Evolutionary conservation across 2,329 filamentous ascomycete genomes (phyloP).

Genomic region (Sarocladiaceae sp.): DNA sequence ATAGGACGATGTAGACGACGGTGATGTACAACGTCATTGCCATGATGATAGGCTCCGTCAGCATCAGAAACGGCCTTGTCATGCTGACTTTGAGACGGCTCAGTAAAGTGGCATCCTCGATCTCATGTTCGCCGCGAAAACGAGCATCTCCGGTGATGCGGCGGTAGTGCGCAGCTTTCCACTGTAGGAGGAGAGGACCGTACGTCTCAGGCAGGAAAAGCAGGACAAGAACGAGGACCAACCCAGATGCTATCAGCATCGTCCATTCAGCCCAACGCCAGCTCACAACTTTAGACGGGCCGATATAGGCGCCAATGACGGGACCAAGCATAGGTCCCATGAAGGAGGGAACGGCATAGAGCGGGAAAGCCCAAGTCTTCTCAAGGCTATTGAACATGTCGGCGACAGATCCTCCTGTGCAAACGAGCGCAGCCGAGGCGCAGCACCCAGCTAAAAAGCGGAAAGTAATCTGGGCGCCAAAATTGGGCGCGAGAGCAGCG

Average conservation of each 20-base stretch:
- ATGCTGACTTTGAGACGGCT: slow-evolving; percentile 44
- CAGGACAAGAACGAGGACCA: slow-evolving; percentile 51
- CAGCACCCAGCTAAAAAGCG: slow-evolving; percentile 43
- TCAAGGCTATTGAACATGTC: slow-evolving; percentile 32
- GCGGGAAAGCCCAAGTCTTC: slow-evolving; percentile 29
- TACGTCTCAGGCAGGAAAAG: slow-evolving; percentile 66
- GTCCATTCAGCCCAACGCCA: slow-evolving; percentile 66
- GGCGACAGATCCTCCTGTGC: slow-evolving; percentile 36
- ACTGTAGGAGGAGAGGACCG: slow-evolving; percentile 47
- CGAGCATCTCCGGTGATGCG: slow-evolving; percentile 57
- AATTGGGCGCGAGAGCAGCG: slow-evolving; percentile 36
- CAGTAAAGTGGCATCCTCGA: slow-evolving; percentile 43
- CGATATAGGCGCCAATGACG: slow-evolving; percentile 58
- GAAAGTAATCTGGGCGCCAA: slow-evolving; percentile 39
- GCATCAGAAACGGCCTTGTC: slow-evolving; percentile 35
- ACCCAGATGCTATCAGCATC: slow-evolving; percentile 58
- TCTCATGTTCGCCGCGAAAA: slow-evolving; percentile 62
- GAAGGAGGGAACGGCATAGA: slow-evolving; percentile 44
- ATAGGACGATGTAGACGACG: slow-evolving; percentile 49
- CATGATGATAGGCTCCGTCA: slow-evolving; percentile 33
- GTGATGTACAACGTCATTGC: slow-evolving; percentile 46
- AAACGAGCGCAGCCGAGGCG: slow-evolving; percentile 39
- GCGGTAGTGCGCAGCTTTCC: slow-evolving; percentile 56
- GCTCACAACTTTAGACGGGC: slow-evolving; percentile 44
- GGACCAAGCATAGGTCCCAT: slow-evolving; percentile 36